phyloP scores from a whole-genome alignment of 345 rosid genomes.

The Gossypium sturtianum region DNA sequence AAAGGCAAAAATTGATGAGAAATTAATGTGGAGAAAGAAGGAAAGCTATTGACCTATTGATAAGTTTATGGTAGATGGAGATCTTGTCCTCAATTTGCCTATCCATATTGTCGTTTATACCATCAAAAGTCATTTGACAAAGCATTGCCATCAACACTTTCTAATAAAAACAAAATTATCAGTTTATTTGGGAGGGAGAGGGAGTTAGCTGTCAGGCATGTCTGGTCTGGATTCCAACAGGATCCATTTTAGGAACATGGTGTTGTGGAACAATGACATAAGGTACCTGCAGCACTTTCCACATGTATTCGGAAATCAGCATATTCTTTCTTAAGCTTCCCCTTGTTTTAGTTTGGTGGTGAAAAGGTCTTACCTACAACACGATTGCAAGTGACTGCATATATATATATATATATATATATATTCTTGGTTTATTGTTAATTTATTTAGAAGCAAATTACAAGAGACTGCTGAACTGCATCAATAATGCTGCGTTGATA shows the following conservation, averaged over 20 bases:
- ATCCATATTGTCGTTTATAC: constrained; percentile 15
- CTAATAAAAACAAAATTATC: too few relatives aligned
- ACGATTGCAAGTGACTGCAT: background rate
- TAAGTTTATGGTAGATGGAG: background rate
- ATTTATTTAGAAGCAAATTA: background rate
- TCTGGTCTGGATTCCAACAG: background rate
- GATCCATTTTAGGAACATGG: background rate
- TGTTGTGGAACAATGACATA: background rate
- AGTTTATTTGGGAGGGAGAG: too few relatives aligned
- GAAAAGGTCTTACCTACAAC: background rate
- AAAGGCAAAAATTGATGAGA: background rate
- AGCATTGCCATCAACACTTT: background rate
- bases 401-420: background rate
- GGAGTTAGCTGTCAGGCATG: background rate
- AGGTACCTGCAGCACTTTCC: constrained; percentile 4
- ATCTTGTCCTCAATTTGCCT: background rate
- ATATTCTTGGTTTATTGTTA: background rate
- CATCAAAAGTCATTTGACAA: background rate
- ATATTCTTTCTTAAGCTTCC: background rate
- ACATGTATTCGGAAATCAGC: constrained; percentile 2
- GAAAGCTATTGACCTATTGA: background rate
- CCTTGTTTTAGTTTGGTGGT: background rate
- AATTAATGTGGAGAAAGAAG: background rate
- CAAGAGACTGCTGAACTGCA: background rate
- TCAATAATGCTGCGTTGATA: background rate